Percentiles rank a stretch among this genome's conserved stretches.
These are phyloP conservation scores for Plenodomus tracheiphilus DNA, from an alignment of 2,329 filamentous ascomycete species.

Conservation along the genomic window DNA sequence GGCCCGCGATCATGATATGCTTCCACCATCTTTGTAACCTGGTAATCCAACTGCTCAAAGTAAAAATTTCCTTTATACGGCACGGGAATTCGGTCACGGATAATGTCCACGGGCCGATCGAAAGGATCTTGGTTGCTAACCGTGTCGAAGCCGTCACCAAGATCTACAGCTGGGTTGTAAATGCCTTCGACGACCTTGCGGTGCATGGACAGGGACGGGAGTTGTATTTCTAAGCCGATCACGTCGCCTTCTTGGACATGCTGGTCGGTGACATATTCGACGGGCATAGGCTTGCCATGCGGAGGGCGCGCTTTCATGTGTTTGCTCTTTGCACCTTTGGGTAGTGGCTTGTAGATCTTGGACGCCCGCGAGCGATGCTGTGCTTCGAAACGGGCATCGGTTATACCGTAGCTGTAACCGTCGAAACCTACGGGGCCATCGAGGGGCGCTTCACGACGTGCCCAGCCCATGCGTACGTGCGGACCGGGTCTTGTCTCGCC, in stretches of 20 bases:
- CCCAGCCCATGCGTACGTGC: slow-evolving; percentile 81
- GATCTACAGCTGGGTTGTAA: slow-evolving; percentile 84
- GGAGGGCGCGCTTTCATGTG: slow-evolving; percentile 45
- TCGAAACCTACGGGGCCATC: slow-evolving; percentile 86
- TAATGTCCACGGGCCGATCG: slow-evolving; percentile 73
- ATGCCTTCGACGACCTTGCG: slow-evolving; percentile 84
- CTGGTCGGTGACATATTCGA: slow-evolving; percentile 64
- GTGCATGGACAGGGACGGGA: slow-evolving; percentile 83
- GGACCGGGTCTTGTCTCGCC: slow-evolving; percentile 56
- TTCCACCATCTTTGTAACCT: slow-evolving; percentile 84
- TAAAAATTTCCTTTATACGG: slow-evolving; percentile 92
- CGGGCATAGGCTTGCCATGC: slow-evolving; percentile 39
- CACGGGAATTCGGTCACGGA: slow-evolving; percentile 93
- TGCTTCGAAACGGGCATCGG: slow-evolving; percentile 87
- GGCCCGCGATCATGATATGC: slow-evolving; percentile 57
- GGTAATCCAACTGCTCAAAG: slow-evolving; percentile 91
- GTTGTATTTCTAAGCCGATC: slow-evolving; percentile 87
- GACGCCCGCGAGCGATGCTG: slow-evolving; percentile 93
- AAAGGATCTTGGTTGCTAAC: slow-evolving; percentile 33
- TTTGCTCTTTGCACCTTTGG: slow-evolving; percentile 45
- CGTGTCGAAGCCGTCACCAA: slow-evolving; percentile 61
- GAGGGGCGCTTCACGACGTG: slow-evolving; percentile 75
- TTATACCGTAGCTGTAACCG: slow-evolving; percentile 90
- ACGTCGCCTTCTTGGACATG: slow-evolving; percentile 88
- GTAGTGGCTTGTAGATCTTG: slow-evolving; percentile 65